These are phyloP conservation scores for Termitomyces sp. DNA, from an alignment of 768 basidiomycete genomes.

Conservation along the genomic window DNA sequence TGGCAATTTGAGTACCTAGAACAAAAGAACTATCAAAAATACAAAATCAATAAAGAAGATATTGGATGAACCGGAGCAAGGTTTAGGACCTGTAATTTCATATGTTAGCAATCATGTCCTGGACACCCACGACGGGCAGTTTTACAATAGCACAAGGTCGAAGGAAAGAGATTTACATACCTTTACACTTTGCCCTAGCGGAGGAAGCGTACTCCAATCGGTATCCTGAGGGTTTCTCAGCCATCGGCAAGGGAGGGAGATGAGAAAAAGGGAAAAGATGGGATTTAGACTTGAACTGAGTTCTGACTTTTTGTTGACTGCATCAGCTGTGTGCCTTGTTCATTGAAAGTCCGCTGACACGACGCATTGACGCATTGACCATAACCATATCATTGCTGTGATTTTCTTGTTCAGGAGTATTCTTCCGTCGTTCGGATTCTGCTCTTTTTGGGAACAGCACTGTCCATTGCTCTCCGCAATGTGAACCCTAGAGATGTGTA, in stretches of 20 bases:
- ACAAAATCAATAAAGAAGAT: not conserved
- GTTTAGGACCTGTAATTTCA: conserved; percentile 59
- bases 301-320: conserved; percentile 15
- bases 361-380: conserved; percentile 42
- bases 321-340: conserved; percentile 17
- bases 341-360: conserved; percentile 42
- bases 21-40: conserved; percentile 14
- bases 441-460: not conserved
- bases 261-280: conserved; percentile 18
- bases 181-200: conserved; percentile 74
- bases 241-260: conserved; percentile 23
- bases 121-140: conserved; percentile 20
- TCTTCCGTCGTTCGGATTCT: not conserved
- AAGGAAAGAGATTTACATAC: conserved; percentile 29
- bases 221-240: conserved; percentile 60
- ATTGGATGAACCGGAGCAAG: conserved; percentile 53
- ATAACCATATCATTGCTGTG: conserved; percentile 22
- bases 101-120: conserved; percentile 15
- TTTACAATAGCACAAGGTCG: conserved; percentile 6
- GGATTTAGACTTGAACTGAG: conserved; percentile 24
- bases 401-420: not conserved
- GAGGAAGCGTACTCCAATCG: conserved; percentile 73
- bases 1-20: conserved; percentile 64
- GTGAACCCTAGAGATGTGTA: not conserved
- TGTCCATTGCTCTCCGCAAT: not conserved